phyloP scores from a whole-genome alignment of 176 grass and related monocot species.

The Aechmea fasciata region DNA sequence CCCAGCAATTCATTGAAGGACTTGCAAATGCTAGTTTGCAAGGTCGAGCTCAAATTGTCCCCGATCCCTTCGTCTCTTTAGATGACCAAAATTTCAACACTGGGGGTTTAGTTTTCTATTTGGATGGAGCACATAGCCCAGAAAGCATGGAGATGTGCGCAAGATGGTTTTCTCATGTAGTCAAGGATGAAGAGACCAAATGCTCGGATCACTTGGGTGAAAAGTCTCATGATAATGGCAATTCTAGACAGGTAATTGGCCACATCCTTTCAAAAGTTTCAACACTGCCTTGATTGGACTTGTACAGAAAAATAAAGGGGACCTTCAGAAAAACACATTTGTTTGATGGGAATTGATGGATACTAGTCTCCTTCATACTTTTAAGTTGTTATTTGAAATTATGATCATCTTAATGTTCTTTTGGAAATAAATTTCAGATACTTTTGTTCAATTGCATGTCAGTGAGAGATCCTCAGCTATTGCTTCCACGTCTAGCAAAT shows the following conservation, averaged over 20 bases:
- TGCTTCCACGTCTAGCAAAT: conserved; percentile 68
- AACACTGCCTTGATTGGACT: conserved; percentile 15
- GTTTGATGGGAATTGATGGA: neutral
- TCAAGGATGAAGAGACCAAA: conserved; percentile 29
- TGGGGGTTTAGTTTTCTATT: conserved; percentile 49
- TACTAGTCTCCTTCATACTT: neutral
- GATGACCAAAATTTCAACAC: conserved; percentile 18
- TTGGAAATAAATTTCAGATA: conserved; percentile 37
- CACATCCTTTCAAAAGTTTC: conserved; percentile 7
- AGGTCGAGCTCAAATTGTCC: conserved; percentile 73
- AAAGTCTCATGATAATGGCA: conserved; percentile 20
- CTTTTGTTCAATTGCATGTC: conserved; percentile 99
- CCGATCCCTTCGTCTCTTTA: conserved; percentile 35
- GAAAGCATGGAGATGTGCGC: conserved; percentile 91
- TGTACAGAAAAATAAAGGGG: neutral
- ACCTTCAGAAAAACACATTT: no score
- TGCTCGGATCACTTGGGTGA: conserved; percentile 19
- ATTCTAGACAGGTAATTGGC: conserved; percentile 41
- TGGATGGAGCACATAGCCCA: conserved; percentile 83
- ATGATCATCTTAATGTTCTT: conserved; percentile 14
- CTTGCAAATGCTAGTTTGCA: conserved; percentile 47
- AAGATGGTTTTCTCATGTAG: conserved; percentile 66
- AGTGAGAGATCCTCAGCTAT: conserved; percentile 74
- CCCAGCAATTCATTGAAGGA: conserved; percentile 56
- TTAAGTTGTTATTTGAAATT: neutral